Evolutionary conservation across 768 basidiomycete genomes (phyloP), one percentile per base, ranked within the genome.

Genomic region (Candolleomyces eurysporus): DNA sequence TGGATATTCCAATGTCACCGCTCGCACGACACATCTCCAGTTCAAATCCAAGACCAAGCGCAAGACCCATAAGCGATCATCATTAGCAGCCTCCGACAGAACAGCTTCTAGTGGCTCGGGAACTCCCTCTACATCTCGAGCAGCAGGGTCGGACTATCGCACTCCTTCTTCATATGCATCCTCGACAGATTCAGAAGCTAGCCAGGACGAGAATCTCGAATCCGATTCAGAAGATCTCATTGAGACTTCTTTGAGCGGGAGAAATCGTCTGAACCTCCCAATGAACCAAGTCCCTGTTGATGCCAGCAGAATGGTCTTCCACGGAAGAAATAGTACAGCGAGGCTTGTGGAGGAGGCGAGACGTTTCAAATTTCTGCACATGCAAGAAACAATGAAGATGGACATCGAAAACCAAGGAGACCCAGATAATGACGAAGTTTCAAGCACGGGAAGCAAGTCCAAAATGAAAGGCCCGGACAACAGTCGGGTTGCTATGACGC

Each of bases 281-380:
- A 72, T 75, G 22, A 75, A 76, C 58, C 65, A 68, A 5, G 63
- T 64, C 26, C 58, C 65, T n/a, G 62, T 70, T 6, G 67, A 70
- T 13, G 76, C 80, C 61, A 79, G 78, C 61, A 73, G 78, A 61
- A 76, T 79, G 53, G 75, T 86, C 30, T 89, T 86, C 65, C 85
- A 88, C 66, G 87, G 87, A 16, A 82, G 84, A 65, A 87, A 84
- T 67, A 87, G 84, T 65, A 76, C 77, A 14, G 78, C 82, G 40
- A 78, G 80, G 31, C 79, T 88, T 13, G 79, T 88, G 21, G 82
- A 82, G 49, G 75, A 79, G 0, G 82, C 84, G 0, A 73, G 84
- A 42, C 80, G 80, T 65, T 77, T 85, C 60, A 84, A 81, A 64
- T 76, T 83, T 58, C 73, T 82, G 68, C 82, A 83, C 49, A 67